Evolutionary conservation across 2,329 filamentous ascomycete species (phyloP), one percentile per base, ranked within the genome.

Genomic region (Metarhizium humberi): DNA sequence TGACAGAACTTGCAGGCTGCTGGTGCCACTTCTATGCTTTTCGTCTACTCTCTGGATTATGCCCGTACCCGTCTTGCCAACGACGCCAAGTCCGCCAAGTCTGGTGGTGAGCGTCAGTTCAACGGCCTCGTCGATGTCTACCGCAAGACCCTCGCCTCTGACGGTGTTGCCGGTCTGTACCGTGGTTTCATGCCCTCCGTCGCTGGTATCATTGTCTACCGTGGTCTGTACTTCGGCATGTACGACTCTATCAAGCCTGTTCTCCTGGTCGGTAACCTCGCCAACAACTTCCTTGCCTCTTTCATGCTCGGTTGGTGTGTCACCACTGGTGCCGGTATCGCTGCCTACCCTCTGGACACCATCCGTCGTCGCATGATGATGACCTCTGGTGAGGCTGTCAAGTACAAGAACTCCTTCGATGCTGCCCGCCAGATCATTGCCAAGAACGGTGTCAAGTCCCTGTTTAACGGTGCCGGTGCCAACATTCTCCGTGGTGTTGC

Each of bases 281-380:
- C 91, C 81, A 92, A 92, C 82, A 96, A 92, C 90, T 99, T 99
- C 92, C 82, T 99, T 72, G 94, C 94, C 77, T 99, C 94, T 67
- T 99, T 99, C 91, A 73, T 84, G 74, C 94, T 99, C 78, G 94
- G 94, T 75, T 99, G 94, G 94, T 81, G 83, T 78, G 94, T 99
- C 85, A 99, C 94, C 82, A 99, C 94, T 76, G 94, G 88, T 95
- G 94, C 94, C 78, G 94, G 94, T 95, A 96, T 99, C 78, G 94
- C 94, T 80, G 97, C 94, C 73, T 99, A 99, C 85, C 94, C 94
- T 82, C 91, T 99, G 75, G 94, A 99, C 80, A 99, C 94, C 74
- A 91, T 99, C 84, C 94, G 94, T 86, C 92, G 94, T 86, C 94
- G 94, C 82, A 99, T 99, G 94, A 99, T 99, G 94, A 99, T 99